phyloP scores from a whole-genome alignment of 208 protist genomes.

The Kentomonas sorsogonicus region DNA sequence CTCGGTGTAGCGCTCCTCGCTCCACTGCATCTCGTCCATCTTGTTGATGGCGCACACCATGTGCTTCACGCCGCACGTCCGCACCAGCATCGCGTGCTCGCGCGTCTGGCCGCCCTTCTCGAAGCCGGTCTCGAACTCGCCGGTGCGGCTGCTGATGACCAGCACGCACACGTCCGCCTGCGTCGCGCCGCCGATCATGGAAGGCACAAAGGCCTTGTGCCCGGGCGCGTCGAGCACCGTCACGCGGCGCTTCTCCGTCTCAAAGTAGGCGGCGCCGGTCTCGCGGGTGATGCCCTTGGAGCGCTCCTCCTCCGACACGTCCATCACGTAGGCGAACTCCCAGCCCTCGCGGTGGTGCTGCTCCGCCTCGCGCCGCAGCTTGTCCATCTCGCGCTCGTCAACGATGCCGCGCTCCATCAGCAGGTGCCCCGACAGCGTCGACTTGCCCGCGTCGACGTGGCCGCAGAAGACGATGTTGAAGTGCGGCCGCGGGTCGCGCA shows the following conservation, averaged over 20 bases:
- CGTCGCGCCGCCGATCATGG: slow-evolving; percentile 98
- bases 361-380: slow-evolving; percentile 97
- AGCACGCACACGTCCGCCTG: slow-evolving; percentile 98
- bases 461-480: slow-evolving; percentile 99
- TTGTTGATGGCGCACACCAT: slow-evolving; percentile 99
- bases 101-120: slow-evolving; percentile 98
- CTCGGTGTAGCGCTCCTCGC: slow-evolving; percentile 94
- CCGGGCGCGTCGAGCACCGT: slow-evolving; percentile 99
- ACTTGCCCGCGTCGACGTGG: slow-evolving; percentile 99
- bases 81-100: slow-evolving; percentile 98
- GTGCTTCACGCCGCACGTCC: slow-evolving; percentile 96
- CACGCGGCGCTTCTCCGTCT: slow-evolving; percentile 94
- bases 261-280: slow-evolving; percentile 95
- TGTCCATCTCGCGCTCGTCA: slow-evolving; percentile 98
- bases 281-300: slow-evolving; percentile 98
- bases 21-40: slow-evolving; percentile 99
- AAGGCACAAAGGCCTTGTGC: slow-evolving; percentile 98
- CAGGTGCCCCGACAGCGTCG: slow-evolving; percentile 96
- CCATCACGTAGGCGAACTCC: slow-evolving; percentile 98
- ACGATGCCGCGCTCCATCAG: slow-evolving; percentile 93
- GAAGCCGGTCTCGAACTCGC: slow-evolving; percentile 99
- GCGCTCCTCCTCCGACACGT: slow-evolving; percentile 98
- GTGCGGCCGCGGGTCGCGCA: slow-evolving; percentile 89
- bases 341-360: slow-evolving; percentile 96
- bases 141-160: slow-evolving; percentile 97